phyloP scores from a whole-genome alignment of 2,329 filamentous ascomycete species.

The Penicillium sp. region DNA sequence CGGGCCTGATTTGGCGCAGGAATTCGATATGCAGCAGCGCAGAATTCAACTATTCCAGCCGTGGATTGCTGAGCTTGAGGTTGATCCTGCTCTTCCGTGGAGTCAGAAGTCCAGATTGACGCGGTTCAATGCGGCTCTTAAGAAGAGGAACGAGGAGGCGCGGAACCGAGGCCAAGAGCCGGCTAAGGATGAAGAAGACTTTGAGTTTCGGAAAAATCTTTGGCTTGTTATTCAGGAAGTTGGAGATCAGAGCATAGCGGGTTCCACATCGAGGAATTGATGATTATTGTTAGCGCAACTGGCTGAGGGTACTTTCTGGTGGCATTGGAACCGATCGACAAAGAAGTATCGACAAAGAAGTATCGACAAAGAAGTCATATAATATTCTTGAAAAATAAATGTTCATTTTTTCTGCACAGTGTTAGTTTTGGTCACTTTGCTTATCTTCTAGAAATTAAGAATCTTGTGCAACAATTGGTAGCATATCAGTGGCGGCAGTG shows the following conservation, averaged over 20 bases:
- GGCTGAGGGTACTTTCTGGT: neutral
- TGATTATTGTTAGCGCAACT: neutral
- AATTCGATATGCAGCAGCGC: constrained; percentile 10
- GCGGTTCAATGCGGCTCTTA: constrained; percentile 24
- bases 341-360: too few species aligned
- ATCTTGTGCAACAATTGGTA: too few species aligned
- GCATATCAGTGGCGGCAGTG: too few species aligned
- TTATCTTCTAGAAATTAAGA: too few species aligned
- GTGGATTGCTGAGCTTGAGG: constrained; percentile 28
- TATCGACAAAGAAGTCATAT: too few species aligned
- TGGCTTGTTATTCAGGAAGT: constrained; percentile 19
- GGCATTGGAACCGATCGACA: too few species aligned
- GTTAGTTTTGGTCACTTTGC: too few species aligned
- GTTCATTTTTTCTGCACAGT: too few species aligned
- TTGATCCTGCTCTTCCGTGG: constrained; percentile 20
- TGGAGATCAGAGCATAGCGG: neutral
- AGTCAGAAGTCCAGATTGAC: constrained; percentile 23
- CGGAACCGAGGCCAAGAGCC: neutral
- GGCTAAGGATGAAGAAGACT: neutral
- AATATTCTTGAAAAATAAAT: too few species aligned
- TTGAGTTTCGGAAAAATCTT: constrained; percentile 12
- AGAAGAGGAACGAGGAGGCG: constrained; percentile 18
- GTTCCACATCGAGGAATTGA: neutral
- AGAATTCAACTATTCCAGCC: constrained; percentile 21
- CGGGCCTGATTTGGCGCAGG: constrained; percentile 4